A percentile compares a stretch with the other conserved stretches of the same genome.
Conservation (phyloP, 108 stramenopile genomes). For the Cyclotella baltica region DNA sequence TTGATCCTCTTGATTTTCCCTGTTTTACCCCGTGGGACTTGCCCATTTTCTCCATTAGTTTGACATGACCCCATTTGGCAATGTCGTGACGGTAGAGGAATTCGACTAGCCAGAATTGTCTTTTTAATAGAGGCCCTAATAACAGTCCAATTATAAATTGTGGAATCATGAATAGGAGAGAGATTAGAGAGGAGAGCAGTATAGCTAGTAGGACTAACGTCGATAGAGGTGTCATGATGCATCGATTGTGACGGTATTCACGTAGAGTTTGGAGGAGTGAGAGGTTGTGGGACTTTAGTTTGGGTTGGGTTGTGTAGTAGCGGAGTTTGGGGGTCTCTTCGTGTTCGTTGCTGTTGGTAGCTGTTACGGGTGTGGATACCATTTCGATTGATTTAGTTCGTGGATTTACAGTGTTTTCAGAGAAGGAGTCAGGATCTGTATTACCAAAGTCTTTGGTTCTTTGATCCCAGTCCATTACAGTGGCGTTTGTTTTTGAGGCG, state of each 20-base stretch:
- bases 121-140: constrained; percentile 57
- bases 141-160: constrained; percentile 72
- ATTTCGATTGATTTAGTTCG: background rate
- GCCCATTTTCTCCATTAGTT: constrained; percentile 43
- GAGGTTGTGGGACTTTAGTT: constrained; percentile 2
- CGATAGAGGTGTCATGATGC: constrained; percentile 76
- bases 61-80: constrained; percentile 76
- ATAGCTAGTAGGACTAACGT: constrained; percentile 57
- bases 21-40: constrained; percentile 22
- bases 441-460: too few relatives aligned
- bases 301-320: constrained; percentile 28
- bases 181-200: constrained; percentile 52
- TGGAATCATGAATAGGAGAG: constrained; percentile 60
- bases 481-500: too few relatives aligned
- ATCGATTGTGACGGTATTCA: constrained; percentile 75
- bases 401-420: too few relatives aligned
- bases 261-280: constrained; percentile 41
- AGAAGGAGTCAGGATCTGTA: too few relatives aligned
- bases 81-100: constrained; percentile 75
- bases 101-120: constrained; percentile 72
- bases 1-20: background rate
- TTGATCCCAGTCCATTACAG: too few relatives aligned
- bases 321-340: constrained; percentile 1
- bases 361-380: background rate
- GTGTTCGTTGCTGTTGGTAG: background rate